Evolutionary conservation across 2,329 filamentous ascomycete species (phyloP).

Genomic region (Teratosphaeria nubilosa): DNA sequence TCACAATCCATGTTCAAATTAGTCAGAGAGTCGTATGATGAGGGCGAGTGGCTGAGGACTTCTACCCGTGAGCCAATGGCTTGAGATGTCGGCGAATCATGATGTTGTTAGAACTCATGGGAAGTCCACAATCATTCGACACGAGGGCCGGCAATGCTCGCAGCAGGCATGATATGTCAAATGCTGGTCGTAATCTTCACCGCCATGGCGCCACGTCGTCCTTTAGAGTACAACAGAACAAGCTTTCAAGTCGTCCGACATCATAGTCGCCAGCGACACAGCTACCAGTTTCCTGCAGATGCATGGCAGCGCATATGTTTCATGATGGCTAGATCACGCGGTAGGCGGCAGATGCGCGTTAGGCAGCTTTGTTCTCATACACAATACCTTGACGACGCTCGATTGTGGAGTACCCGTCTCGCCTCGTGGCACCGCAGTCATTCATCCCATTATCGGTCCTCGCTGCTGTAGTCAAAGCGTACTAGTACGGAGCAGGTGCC

Average conservation of each 20-base stretch:
- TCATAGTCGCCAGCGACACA: no score
- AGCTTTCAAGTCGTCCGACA: no score
- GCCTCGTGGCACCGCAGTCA: neutral
- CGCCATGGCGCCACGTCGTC: no score
- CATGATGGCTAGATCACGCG: neutral
- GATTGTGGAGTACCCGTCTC: neutral
- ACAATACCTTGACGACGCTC: neutral
- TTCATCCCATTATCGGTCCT: neutral
- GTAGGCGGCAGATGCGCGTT: neutral
- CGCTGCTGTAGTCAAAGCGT: no score
- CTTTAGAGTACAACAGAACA: neutral
- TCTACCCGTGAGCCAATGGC: neutral
- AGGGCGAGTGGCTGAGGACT: neutral
- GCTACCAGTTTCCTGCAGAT: no score
- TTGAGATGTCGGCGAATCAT: neutral
- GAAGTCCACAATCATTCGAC: neutral
- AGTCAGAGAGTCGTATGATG: neutral
- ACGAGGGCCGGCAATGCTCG: no score
- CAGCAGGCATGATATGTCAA: no score
- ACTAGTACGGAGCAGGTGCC: no score
- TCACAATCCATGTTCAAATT: neutral
- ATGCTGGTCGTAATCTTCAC: no score
- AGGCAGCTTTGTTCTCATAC: neutral
- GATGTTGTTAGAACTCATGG: neutral
- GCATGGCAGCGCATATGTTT: no score